Conservation (phyloP, 1,284 basidiomycete genomes). For the Sanghuangporus baumii region DNA sequence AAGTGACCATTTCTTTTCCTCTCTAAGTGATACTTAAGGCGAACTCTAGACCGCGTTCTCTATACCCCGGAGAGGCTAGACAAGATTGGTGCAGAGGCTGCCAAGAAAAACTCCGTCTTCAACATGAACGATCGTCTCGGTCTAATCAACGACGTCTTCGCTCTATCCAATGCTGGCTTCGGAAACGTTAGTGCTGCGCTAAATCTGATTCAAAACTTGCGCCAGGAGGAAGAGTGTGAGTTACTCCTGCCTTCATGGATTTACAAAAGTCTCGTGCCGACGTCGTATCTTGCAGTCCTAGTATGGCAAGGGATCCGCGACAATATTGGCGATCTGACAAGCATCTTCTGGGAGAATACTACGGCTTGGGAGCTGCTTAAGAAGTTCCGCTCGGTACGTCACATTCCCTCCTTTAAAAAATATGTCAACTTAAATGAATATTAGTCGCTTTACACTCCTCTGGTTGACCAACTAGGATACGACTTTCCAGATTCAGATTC, state of each 20-base stretch:
- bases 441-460: conserved; percentile 70
- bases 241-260: conserved; percentile 14
- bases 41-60: conserved; percentile 67
- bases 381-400: conserved; percentile 55
- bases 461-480: conserved; percentile 79
- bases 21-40: background rate
- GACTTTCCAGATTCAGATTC: conserved; percentile 69
- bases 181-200: conserved; percentile 74
- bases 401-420: background rate
- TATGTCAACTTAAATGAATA: background rate
- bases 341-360: conserved; percentile 84
- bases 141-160: conserved; percentile 76
- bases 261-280: background rate
- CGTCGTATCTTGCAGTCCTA: conserved; percentile 40
- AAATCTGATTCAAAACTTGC: conserved; percentile 63
- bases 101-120: conserved; percentile 61
- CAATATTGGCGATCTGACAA: conserved; percentile 52
- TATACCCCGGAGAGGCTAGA: conserved; percentile 81
- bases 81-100: conserved; percentile 77
- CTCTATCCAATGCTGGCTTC: conserved; percentile 78
- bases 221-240: conserved; percentile 72
- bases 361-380: conserved; percentile 56
- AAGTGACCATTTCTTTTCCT: conserved; percentile 27
- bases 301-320: conserved; percentile 67
- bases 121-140: conserved; percentile 84